Conservation (phyloP, 2,329 filamentous ascomycete genomes). For the Zasmidium citrigriseum region DNA sequence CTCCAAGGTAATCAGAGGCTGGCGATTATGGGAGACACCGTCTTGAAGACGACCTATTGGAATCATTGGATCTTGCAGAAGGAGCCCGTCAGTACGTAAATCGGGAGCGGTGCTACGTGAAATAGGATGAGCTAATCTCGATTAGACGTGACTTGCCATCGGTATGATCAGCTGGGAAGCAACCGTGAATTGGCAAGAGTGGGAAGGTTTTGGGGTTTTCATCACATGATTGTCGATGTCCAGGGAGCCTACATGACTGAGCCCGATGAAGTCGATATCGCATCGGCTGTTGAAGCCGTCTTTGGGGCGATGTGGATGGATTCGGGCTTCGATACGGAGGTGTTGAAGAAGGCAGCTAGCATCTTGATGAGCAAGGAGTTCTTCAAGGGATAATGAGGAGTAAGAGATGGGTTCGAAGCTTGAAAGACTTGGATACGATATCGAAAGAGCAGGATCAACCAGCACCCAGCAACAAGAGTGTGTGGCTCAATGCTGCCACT, state of each 20-base stretch:
- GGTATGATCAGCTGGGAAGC: not conserved
- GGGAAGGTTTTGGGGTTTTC: not conserved
- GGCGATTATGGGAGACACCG: not conserved
- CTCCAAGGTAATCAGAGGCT: not conserved
- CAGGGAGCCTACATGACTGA: not conserved
- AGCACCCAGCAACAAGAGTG: not conserved
- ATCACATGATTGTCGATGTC: not conserved
- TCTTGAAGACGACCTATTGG: not conserved
- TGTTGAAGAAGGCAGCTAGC: not conserved
- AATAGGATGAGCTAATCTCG: not conserved
- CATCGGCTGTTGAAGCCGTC: not conserved
- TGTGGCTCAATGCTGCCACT: constrained; percentile 5
- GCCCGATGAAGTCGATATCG: not conserved
- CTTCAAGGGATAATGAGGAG: too few relatives aligned
- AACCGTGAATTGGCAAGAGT: not conserved
- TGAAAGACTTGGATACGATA: not conserved
- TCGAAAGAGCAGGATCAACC: not conserved
- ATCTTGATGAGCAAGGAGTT: too few relatives aligned
- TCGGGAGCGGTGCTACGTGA: not conserved
- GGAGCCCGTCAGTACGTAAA: not conserved
- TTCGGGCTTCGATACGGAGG: not conserved
- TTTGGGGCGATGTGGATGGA: not conserved
- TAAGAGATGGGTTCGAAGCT: too few relatives aligned
- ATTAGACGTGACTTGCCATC: not conserved
- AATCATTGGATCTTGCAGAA: not conserved